Evolutionary conservation across 2,329 filamentous ascomycete species (phyloP).

Genomic region (Penicillium sp.): DNA sequence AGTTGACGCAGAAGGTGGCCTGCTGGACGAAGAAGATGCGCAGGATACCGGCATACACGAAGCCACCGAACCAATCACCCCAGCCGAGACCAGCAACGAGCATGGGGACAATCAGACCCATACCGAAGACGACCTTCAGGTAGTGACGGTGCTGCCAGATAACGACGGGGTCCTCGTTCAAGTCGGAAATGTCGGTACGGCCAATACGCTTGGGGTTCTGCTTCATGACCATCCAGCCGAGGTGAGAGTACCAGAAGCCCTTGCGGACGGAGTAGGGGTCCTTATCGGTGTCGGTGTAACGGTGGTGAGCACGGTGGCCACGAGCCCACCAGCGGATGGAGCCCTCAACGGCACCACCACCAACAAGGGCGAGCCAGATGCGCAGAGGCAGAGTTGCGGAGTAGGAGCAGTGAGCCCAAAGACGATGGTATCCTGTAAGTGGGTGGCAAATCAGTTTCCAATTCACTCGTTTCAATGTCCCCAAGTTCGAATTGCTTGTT

Average conservation of each 20-base stretch:
- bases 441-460: not conserved
- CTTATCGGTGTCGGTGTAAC: constrained; percentile 91
- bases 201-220: constrained; percentile 89
- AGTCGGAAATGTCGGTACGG: constrained; percentile 83
- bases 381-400: constrained; percentile 75
- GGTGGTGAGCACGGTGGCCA: constrained; percentile 84
- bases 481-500: not conserved
- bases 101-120: constrained; percentile 76
- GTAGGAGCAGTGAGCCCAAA: constrained; percentile 86
- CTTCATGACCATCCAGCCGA: constrained; percentile 93
- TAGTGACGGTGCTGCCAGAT: constrained; percentile 89
- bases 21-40: constrained; percentile 90
- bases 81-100: constrained; percentile 76
- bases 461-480: too few species aligned
- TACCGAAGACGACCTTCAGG: constrained; percentile 75
- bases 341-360: constrained; percentile 81
- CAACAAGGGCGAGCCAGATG: constrained; percentile 79
- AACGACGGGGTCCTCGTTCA: constrained; percentile 83
- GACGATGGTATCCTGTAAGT: constrained; percentile 69
- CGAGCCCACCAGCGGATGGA: constrained; percentile 89
- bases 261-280: constrained; percentile 91
- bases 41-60: constrained; percentile 82
- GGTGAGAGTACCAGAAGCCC: constrained; percentile 79
- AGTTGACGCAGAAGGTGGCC: constrained; percentile 92
- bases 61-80: constrained; percentile 80